Percentiles rank a stretch among this genome's conserved stretches.
These are phyloP conservation scores for Senna tora DNA, from an alignment of 306 rosid species.

Conservation along the genomic window DNA sequence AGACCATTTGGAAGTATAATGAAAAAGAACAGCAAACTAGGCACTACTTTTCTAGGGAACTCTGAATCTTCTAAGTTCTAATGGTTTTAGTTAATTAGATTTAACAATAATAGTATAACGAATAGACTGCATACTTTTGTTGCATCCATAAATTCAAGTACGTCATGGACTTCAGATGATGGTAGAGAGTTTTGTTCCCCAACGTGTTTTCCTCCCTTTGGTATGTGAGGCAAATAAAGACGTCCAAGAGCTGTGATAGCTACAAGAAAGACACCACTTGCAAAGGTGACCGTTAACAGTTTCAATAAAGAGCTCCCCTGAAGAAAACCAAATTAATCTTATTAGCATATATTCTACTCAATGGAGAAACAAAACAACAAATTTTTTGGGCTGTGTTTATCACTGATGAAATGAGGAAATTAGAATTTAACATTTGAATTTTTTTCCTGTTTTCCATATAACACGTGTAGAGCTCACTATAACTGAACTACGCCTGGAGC, in stretches of 20 bases:
- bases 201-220: constrained; percentile 46
- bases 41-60: constrained; percentile 1
- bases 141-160: constrained; percentile 48
- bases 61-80: constrained; percentile 15
- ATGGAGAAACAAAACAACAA: neutral
- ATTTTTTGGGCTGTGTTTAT: neutral
- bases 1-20: constrained; percentile 22
- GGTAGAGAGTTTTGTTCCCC: constrained; percentile 49
- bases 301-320: constrained; percentile 63
- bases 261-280: constrained; percentile 75
- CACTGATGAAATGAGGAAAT: neutral
- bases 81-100: constrained; percentile 10
- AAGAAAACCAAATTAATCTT: constrained; percentile 29
- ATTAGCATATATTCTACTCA: constrained; percentile 26
- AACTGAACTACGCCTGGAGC: neutral
- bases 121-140: constrained; percentile 54
- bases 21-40: neutral
- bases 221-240: constrained; percentile 51
- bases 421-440: neutral
- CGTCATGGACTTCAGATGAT: constrained; percentile 55
- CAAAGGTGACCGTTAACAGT: constrained; percentile 60
- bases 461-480: neutral
- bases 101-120: constrained; percentile 1
- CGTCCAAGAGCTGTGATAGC: constrained; percentile 66
- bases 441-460: neutral